Evolutionary conservation across 1,284 basidiomycete species (phyloP).

Genomic region (Exobasidium cylindrosporum): DNA sequence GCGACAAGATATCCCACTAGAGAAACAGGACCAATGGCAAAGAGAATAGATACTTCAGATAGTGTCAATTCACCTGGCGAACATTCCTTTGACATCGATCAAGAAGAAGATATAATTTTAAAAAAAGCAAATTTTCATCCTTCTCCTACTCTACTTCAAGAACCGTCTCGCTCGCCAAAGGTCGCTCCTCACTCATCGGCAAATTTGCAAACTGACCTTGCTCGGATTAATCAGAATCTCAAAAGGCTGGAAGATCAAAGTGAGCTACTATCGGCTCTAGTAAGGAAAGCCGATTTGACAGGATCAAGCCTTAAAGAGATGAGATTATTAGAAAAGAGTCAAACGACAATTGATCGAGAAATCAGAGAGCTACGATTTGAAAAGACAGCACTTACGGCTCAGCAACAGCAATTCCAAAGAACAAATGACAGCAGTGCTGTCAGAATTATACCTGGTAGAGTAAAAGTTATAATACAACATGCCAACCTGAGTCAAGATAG

Average conservation of each 20-base stretch:
- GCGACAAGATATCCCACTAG: not conserved
- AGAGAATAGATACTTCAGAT: not conserved
- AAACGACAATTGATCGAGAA: conserved; percentile 75
- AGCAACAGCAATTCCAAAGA: conserved; percentile 82
- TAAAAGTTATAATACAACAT: conserved; percentile 56
- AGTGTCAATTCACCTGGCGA: not conserved
- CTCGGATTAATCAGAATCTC: conserved; percentile 64
- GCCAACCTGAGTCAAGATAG: conserved; percentile 57
- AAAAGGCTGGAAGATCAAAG: conserved; percentile 75
- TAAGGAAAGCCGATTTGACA: conserved; percentile 88
- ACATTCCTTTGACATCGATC: conserved; percentile 59
- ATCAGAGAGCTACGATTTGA: conserved; percentile 80
- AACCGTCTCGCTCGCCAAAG: not conserved
- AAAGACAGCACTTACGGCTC: conserved; percentile 61
- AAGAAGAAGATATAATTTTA: conserved; percentile 17
- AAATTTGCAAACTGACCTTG: not conserved
- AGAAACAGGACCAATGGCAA: not conserved
- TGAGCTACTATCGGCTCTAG: conserved; percentile 75
- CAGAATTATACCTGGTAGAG: conserved; percentile 58
- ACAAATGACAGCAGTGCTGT: conserved; percentile 66
- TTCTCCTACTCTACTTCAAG: not conserved
- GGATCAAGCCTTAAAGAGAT: conserved; percentile 78
- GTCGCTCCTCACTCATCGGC: not conserved
- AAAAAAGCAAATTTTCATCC: not conserved
- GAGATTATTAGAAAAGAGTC: conserved; percentile 74